phyloP scores from a whole-genome alignment of 495 filamentous ascomycete species.

The Podospora pseudopauciseta region DNA sequence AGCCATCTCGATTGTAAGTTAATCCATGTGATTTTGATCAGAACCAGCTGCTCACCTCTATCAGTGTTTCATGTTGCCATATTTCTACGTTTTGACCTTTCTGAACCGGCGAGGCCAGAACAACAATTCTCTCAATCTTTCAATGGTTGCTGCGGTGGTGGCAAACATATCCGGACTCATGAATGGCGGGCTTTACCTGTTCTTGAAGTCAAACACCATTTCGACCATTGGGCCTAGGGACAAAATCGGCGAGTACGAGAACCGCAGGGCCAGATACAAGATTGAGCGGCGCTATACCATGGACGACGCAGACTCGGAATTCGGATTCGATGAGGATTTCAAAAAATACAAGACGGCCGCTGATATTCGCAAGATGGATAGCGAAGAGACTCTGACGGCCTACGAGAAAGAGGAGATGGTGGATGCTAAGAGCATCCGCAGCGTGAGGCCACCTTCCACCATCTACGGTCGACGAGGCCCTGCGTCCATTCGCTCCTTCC shows the following conservation, averaged over 20 bases:
- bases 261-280: slow-evolving; percentile 34
- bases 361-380: slow-evolving; percentile 31
- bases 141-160: slow-evolving; percentile 47
- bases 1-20: slow-evolving; percentile 41
- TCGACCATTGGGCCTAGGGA: slow-evolving; percentile 40
- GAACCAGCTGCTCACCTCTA: slow-evolving; percentile 16
- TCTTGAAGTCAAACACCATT: slow-evolving; percentile 44
- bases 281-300: slow-evolving; percentile 21
- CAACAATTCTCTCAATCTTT: slow-evolving; percentile 33
- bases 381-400: slow-evolving; percentile 33
- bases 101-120: slow-evolving; percentile 22
- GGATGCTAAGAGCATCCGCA: slow-evolving; percentile 13
- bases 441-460: slow-evolving; percentile 15
- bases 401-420: slow-evolving; percentile 27
- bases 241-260: slow-evolving; percentile 42
- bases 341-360: slow-evolving; percentile 22
- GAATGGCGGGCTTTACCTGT: slow-evolving; percentile 48
- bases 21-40: not conserved
- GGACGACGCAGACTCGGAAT: slow-evolving; percentile 19
- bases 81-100: slow-evolving; percentile 40
- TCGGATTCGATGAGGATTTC: slow-evolving; percentile 20
- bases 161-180: slow-evolving; percentile 48
- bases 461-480: slow-evolving; percentile 21
- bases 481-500: slow-evolving; percentile 35
- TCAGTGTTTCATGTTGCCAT: slow-evolving; percentile 43